Evolutionary conservation across 2,329 filamentous ascomycete species (phyloP), one percentile per base, ranked within the genome.

Genomic region (Trichophyton rubrum): DNA sequence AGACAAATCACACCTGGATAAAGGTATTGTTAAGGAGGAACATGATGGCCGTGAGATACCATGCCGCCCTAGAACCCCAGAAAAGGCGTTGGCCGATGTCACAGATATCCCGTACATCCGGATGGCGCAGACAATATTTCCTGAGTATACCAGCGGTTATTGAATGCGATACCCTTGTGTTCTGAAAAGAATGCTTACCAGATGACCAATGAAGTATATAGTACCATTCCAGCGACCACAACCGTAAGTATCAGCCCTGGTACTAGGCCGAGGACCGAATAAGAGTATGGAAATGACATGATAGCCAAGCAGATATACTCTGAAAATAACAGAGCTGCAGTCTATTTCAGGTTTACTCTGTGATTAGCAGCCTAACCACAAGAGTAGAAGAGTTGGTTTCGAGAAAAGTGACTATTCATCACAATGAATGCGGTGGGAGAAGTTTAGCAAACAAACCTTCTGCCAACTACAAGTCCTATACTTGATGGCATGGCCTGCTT

Each of bases 1-100:
- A n/a, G 11, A 8, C 1, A 51, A 56, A 63, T 15, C 67, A 68
- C 68, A 80, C 85, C 74, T 90, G 86, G 66, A 95, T 93, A 72
- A 93, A 93, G 15, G 89, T 95, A 72, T 96, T 96, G 80, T 96
- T 96, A 64, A 96, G 74, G 53, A 96, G 76, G 73, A 96, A 96
- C 88, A 95, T 95, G 71, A 89, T 76, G 1, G 89, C 90, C 1
- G 84, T 86, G 60, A 80, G 75, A 67, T 78, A 85, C 77, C 83
- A 86, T 1, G 80, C 84, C 82, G 86, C 89, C 62, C 82, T 84
- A 72, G 89, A 85, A 65, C 87, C 86, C 85, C 87, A 95, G 75
- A 95, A 96, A 22, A 96, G 82, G 81, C 91, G 91, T 73, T 96
- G 89, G n/a, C 90, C 91, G 70, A 96, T 88, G 71, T 96, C 91